phyloP scores from a whole-genome alignment of 805 yeast genomes.

The Sporopachydermia quercuum region DNA sequence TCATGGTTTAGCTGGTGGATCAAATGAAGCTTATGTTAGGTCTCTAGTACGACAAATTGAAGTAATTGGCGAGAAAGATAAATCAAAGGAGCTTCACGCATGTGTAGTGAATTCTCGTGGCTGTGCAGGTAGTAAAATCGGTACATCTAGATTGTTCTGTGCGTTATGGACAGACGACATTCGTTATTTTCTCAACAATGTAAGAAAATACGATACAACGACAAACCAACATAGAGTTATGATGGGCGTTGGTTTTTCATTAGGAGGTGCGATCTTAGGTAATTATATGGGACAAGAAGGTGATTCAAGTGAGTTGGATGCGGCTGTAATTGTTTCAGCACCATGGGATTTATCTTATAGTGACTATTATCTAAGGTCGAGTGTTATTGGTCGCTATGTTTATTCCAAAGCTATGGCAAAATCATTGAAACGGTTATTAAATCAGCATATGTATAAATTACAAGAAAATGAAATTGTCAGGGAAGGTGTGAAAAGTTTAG shows the following conservation, averaged over 20 bases:
- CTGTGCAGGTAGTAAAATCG: conserved; percentile 58
- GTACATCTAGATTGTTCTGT: conserved; percentile 51
- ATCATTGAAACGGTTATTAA: conserved; percentile 27
- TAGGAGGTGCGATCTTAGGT: conserved; percentile 53
- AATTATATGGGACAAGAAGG: conserved; percentile 62
- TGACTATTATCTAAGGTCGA: conserved; percentile 26
- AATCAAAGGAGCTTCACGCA: background rate
- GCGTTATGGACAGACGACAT: conserved; percentile 61
- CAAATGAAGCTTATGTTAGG: conserved; percentile 60
- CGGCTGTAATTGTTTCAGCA: conserved; percentile 44
- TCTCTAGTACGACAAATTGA: conserved; percentile 20
- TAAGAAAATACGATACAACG: conserved; percentile 37
- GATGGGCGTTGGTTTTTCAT: conserved; percentile 54
- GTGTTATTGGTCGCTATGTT: conserved; percentile 23
- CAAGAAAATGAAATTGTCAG: conserved; percentile 17
- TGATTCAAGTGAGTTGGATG: conserved; percentile 33
- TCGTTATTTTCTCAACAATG: conserved; percentile 37
- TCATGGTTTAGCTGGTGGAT: conserved; percentile 73
- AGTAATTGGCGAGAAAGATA: conserved; percentile 16
- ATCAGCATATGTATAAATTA: conserved; percentile 27
- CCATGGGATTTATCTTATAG: conserved; percentile 64
- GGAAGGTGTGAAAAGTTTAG: conserved; percentile 22
- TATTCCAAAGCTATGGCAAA: conserved; percentile 28
- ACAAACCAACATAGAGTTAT: conserved; percentile 33
- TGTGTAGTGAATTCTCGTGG: conserved; percentile 52